Conservation (phyloP, 768 basidiomycete genomes). For the Termitomyces eurrhizus region DNA sequence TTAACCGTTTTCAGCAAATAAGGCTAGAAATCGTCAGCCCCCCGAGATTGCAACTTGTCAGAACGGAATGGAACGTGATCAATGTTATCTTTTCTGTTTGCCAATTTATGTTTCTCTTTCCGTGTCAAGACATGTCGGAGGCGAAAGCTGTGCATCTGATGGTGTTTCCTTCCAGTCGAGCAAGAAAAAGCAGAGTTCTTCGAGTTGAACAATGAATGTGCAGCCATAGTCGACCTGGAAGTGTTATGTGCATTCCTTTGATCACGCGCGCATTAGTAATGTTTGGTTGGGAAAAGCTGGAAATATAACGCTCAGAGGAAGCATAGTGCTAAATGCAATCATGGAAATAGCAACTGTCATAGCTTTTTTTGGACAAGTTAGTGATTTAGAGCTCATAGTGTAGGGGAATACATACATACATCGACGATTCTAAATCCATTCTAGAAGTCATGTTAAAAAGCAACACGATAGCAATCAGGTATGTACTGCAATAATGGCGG, state of each 20-base stretch:
- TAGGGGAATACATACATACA: neutral
- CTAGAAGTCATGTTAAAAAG: neutral
- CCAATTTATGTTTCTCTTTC: neutral
- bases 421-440: neutral
- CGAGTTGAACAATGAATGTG: neutral
- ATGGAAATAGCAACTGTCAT: neutral
- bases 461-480: neutral
- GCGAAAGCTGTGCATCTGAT: no score
- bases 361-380: neutral
- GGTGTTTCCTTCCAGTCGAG: no score
- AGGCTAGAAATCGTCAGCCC: no score
- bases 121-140: no score
- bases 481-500: neutral
- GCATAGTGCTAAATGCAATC: neutral
- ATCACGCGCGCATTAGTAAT: neutral
- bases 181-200: neutral
- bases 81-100: neutral
- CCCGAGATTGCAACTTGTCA: neutral
- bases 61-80: neutral
- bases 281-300: neutral
- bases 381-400: neutral
- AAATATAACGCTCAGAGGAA: neutral
- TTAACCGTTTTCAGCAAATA: neutral
- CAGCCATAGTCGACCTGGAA: neutral
- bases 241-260: neutral